Evolutionary conservation across 2,329 filamentous ascomycete species (phyloP), one percentile per base, ranked within the genome.

Genomic region (Cytospora mali): DNA sequence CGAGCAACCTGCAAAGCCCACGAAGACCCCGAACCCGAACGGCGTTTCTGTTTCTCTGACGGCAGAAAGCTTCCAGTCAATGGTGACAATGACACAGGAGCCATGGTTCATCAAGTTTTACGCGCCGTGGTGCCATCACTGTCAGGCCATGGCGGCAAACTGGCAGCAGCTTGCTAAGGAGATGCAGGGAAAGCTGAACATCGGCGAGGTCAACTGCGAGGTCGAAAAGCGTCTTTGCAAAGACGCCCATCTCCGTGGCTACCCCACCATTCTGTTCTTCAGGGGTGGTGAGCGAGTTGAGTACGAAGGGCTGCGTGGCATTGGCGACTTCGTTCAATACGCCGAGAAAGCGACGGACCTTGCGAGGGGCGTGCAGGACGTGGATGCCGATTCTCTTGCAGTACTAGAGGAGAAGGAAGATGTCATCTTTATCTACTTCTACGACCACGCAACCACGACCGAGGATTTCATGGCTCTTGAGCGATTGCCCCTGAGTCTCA

Each of bases 71-170:
- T 99, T 99, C 79, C 89, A 96, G 73, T 87, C 85, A 62, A 80
- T 89, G 42, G 93, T 99, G 53, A 96, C 92, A 3, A 90, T 88
- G 74, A 93, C 92, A 0, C 87, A 91, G 67, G 93, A 98, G 66
- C 89, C 93, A 6, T 99, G 95, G 95, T 97, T 99, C 73, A 88
- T 99, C 81, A 99, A 99, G 76, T 98, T 99, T 75, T 98, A 97
- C 74, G 93, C 92, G 21, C 96, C 95, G 6, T 98, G 94, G 95
- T 99, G 95, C 75, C 87, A 88, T 69, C 95, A 99, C 77, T 99
- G 96, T 76, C 91, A 97, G 77, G 91, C 91, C 42, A 87, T 99
- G 83, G 92, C 90, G 39, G 91, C 95, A 3, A 93, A 88, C 67
- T 99, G 95, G 95, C 81, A 87, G 66, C 90, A 94, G 71, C 86